Percentiles rank a stretch among this genome's conserved stretches.
These are phyloP conservation scores for Metarhizium rileyi DNA, from an alignment of 2,329 filamentous ascomycete species.

Conservation along the genomic window DNA sequence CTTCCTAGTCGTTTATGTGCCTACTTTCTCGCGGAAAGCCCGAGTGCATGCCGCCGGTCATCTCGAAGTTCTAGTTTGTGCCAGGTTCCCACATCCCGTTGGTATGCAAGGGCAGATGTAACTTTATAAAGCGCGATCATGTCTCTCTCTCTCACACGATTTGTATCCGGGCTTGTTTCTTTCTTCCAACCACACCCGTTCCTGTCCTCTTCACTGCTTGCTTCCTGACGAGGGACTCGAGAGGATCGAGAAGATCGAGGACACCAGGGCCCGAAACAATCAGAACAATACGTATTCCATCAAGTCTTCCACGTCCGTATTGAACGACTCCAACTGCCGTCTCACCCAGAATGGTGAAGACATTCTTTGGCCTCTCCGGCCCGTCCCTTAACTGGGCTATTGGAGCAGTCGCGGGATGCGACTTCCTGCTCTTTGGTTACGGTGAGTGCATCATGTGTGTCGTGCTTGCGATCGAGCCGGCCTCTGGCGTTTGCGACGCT, in stretches of 20 bases:
- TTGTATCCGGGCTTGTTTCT: neutral
- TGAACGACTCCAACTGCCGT: neutral
- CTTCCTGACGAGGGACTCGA: neutral
- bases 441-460: slow-evolving; percentile 28
- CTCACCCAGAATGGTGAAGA: slow-evolving; percentile 19
- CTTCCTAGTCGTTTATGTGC: neutral
- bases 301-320: neutral
- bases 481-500: neutral
- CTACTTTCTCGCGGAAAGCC: neutral
- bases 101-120: neutral
- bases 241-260: neutral
- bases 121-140: neutral
- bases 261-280: neutral
- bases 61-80: too few species aligned
- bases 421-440: slow-evolving; percentile 56
- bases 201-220: neutral
- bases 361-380: slow-evolving; percentile 58
- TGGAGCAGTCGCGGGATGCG: slow-evolving; percentile 60
- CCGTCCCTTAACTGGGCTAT: slow-evolving; percentile 58
- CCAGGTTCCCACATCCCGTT: neutral
- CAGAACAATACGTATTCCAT: neutral
- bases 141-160: neutral
- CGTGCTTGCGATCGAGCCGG: neutral
- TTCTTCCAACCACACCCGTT: neutral
- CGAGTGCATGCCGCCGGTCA: too few species aligned